These are phyloP conservation scores for Tylopilus sp. DNA, from an alignment of 768 basidiomycete species.

Conservation along the genomic window DNA sequence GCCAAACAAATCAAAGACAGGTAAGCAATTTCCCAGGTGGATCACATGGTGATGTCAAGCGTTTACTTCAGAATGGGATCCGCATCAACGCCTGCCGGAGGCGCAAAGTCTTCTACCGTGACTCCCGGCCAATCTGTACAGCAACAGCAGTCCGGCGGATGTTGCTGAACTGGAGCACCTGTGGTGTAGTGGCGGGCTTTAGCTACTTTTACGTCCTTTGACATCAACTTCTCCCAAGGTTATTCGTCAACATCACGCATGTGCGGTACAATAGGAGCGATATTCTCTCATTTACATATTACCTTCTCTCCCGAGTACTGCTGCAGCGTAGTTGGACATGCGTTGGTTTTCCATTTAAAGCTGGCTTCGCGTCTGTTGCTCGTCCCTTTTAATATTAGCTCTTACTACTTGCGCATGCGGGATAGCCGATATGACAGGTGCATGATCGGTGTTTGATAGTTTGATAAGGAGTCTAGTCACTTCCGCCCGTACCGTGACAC, in stretches of 20 bases:
- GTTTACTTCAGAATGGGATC: conserved; percentile 69
- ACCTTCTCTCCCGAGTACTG: conserved; percentile 30
- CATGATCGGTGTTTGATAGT: no score
- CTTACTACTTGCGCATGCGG: neutral
- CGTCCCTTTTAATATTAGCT: conserved; percentile 22
- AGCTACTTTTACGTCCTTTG: conserved; percentile 14
- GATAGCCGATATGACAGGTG: neutral
- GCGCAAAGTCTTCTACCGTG: conserved; percentile 79
- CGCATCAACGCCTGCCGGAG: conserved; percentile 66
- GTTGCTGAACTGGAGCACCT: conserved; percentile 58
- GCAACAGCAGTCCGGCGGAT: conserved; percentile 67
- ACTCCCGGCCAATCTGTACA: conserved; percentile 83
- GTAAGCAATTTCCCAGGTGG: conserved; percentile 36
- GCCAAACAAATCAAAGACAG: conserved; percentile 95
- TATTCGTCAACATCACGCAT: conserved; percentile 27
- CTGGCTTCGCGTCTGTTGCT: conserved; percentile 22
- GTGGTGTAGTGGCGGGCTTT: conserved; percentile 15
- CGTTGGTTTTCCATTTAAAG: conserved; percentile 27
- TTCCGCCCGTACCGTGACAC: neutral
- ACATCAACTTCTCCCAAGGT: conserved; percentile 17
- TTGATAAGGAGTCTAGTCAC: neutral
- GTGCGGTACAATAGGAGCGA: conserved; percentile 31
- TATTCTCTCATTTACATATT: conserved; percentile 33
- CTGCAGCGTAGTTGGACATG: conserved; percentile 23
- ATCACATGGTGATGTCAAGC: neutral